Evolutionary conservation across 176 grass and related monocot genomes (phyloP).

Genomic region (Raddia guianensis): DNA sequence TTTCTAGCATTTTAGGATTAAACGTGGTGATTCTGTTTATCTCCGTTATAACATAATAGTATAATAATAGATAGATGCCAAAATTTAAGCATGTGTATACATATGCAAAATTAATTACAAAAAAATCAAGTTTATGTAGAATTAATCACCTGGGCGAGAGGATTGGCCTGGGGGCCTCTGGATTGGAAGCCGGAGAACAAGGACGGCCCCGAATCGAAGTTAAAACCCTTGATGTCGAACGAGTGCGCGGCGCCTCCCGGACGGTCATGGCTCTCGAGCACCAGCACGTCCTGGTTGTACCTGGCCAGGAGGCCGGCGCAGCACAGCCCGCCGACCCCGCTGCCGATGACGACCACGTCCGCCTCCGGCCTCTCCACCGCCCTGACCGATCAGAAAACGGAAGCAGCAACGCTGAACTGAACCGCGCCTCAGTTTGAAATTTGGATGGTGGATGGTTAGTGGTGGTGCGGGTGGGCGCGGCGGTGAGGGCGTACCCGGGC

Average conservation of each 20-base stretch:
- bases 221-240: conserved; percentile 91
- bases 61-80: neutral
- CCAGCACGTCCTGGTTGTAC: conserved; percentile 85
- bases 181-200: conserved; percentile 95
- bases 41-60: too few relatives aligned
- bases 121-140: neutral
- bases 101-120: too few relatives aligned
- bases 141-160: conserved; percentile 75
- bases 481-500: conserved; percentile 9
- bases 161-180: conserved; percentile 85
- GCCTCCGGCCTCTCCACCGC: conserved; percentile 69
- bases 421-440: neutral
- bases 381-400: conserved; percentile 17
- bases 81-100: neutral
- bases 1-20: too few relatives aligned
- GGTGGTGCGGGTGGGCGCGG: neutral
- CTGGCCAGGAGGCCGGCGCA: conserved; percentile 84
- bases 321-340: conserved; percentile 83
- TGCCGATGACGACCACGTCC: conserved; percentile 89
- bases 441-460: neutral
- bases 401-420: neutral
- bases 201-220: conserved; percentile 93
- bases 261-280: conserved; percentile 91
- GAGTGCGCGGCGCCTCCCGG: conserved; percentile 91
- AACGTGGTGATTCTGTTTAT: too few relatives aligned